Evolutionary conservation across 176 grass and related monocot genomes (phyloP), one percentile per base, ranked within the genome.

Genomic region (Stipa capillata): DNA sequence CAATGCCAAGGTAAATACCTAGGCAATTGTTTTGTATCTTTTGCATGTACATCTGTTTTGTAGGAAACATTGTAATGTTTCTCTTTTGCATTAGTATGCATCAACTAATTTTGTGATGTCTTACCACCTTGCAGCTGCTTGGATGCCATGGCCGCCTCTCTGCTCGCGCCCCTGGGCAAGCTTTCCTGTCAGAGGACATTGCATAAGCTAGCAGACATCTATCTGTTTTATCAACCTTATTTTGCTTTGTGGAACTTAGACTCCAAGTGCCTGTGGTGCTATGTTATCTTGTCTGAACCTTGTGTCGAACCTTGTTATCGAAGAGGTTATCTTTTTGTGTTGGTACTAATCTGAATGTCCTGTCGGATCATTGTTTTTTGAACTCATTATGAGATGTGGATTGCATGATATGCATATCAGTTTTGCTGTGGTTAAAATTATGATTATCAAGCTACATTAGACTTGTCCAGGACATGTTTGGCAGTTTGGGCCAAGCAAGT

Each of bases 1-100:
- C 71, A 93, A 97, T 7, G 87, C 93, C 0, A 93, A 97, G 90
- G 87, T 97, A 78, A 40, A 18, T 56, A 56, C 3, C 7, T 31
- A 1, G 3, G 0, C 42, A 70, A 70, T 34, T 57, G 34, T 36
- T 48, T 13, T 13, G 3, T 62, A 6, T 0, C 8, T 16, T 69
- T 7, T 69, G 11, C 17, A 7, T 24, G 3, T 34, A 33, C 4
- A n/a, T 44, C 4, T 76, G 48, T 25, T 56, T 23, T 54, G 7
- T 5, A 25, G 34, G 7, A 2, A 39, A 42, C 0, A 45, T 54
- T 14, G 55, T 27, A 18, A 28, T 61, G 0, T 7, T 3, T 51
- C 9, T 48, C 0, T 14, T 55, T 4, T 24, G 71, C 13, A 2
- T 3, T 11, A 28, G 5, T 27, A 32, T 4, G 10, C 16, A 6